Base-by-base conservation (phyloP, 2,329 filamentous ascomycete genomes). In the Ceratocystis harringtonii region DNA sequence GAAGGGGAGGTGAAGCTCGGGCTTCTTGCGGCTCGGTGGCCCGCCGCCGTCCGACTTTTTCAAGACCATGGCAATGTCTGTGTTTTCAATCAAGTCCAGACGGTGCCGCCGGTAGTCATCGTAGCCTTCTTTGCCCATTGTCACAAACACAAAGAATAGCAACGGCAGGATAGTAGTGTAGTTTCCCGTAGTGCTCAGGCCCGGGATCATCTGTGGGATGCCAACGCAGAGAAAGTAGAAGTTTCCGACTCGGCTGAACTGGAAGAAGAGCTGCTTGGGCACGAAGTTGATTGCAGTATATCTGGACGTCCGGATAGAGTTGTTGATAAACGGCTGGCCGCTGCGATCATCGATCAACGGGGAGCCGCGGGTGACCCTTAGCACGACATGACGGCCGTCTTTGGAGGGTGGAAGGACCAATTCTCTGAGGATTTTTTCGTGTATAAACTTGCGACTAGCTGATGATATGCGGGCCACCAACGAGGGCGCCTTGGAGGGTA, bases 211-310 rank as follows among this genome's bases (percentile, higher is more conserved):
- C 75, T 95, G 90, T 62, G 92, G 80, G 68, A 95, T 85, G 55
- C 89, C 89, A 69, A 95, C 84, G 70, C 89, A 86, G 65, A 95
- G 80, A 74, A 95, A 95, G 74, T 95, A 84, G 71, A 95, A 94
- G 74, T 95, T 95, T 69, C 88, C 88, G 61, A 95, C 76, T 68
- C 92, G 88, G 6, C 89, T 89, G 72, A 94, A 94, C 71, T 95
- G 90, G 65, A 90, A 91, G 67, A 92, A 81, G 17, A 95, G 74
- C 72, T 95, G 91, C 68, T 90, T 89, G 2, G 90, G 91, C 15
- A 95, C 75, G 73, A 95, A 95, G 73, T 92, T 88, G 80, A 86
- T 91, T 1, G 89, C 75, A 22, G 86, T 94, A 73, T 95, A 95
- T 61, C 90, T 84, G 69, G 88, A 90, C 0, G 89, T 92, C 52